Percentiles rank a stretch among this genome's conserved stretches.
These are phyloP conservation scores for Streptanthus diversifolius DNA, from an alignment of 345 rosid genomes.

Conservation along the genomic window DNA sequence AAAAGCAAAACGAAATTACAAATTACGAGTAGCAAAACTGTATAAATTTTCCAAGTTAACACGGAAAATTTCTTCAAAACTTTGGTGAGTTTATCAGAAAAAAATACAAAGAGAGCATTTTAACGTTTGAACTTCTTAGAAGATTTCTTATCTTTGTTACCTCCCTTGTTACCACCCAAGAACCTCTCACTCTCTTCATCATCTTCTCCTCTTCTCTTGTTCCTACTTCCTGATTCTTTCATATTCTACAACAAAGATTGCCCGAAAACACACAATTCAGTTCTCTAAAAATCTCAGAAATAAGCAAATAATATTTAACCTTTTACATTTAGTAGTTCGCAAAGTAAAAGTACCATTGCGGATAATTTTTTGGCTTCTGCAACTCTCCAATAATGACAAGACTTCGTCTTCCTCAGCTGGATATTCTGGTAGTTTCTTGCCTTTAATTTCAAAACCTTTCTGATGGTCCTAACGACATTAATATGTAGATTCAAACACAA, in stretches of 20 bases:
- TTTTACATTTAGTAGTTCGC: background rate
- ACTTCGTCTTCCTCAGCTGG: constrained; percentile 81
- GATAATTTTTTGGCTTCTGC: constrained; percentile 68
- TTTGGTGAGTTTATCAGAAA: background rate
- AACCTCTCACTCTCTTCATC: constrained; percentile 60
- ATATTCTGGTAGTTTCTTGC: constrained; percentile 65
- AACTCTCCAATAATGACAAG: constrained; percentile 59
- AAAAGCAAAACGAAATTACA: background rate
- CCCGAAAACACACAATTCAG: background rate
- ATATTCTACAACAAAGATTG: constrained; percentile 44
- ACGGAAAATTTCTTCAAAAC: background rate
- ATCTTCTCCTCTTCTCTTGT: constrained; percentile 49
- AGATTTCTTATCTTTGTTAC: constrained; percentile 40
- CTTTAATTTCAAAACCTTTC: constrained; percentile 35
- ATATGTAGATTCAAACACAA: background rate
- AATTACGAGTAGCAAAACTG: background rate
- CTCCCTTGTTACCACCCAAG: constrained; percentile 39
- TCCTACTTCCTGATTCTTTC: constrained; percentile 51
- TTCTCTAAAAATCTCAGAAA: background rate
- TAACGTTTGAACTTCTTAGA: constrained; percentile 43
- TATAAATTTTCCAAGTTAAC: background rate
- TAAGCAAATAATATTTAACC: background rate
- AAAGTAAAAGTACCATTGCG: constrained; percentile 40
- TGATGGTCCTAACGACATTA: background rate
- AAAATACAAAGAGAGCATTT: background rate